Conservation (phyloP, 176 grass and related monocot species). For the Eleusine coracana region DNA sequence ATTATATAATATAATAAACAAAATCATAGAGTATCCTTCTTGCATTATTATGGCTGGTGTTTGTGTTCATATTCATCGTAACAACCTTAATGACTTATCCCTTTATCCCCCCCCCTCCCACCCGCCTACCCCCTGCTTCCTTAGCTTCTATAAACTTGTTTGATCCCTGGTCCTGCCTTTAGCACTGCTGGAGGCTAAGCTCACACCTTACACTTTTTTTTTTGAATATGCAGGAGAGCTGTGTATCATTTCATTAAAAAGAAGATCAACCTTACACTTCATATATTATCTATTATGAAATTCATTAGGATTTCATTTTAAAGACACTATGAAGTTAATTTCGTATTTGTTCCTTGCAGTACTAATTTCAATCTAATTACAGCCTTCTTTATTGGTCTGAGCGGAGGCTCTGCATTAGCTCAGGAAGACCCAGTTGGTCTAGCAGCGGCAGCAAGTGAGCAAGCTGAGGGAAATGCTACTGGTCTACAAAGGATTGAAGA, state of each 20-base stretch:
- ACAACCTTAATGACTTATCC: not conserved
- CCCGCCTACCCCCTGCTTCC: not conserved
- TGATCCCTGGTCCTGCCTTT: not conserved
- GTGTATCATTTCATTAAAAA: too few species aligned
- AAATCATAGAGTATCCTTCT: not conserved
- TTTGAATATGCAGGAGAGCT: too few species aligned
- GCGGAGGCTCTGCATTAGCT: slow-evolving; percentile 51
- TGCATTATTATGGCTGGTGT: not conserved
- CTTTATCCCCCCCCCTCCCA: not conserved
- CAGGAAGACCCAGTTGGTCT: slow-evolving; percentile 57
- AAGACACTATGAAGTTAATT: not conserved
- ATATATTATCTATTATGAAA: not conserved
- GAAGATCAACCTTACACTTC: not conserved
- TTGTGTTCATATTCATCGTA: not conserved
- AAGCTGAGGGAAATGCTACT: slow-evolving; percentile 49
- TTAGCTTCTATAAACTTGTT: not conserved
- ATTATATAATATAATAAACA: not conserved
- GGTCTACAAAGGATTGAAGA: slow-evolving; percentile 70
- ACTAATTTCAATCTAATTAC: slow-evolving; percentile 27
- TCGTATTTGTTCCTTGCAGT: slow-evolving; percentile 17
- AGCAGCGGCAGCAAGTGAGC: slow-evolving; percentile 49
- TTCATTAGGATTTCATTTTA: not conserved
- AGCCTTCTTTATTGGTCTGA: slow-evolving; percentile 66
- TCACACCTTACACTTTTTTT: too few species aligned
- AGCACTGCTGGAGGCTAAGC: not conserved